Evolutionary conservation across 1,139 yeast genomes (phyloP), one percentile per base, ranked within the genome.

Genomic region (Saccharomyces hybrid): DNA sequence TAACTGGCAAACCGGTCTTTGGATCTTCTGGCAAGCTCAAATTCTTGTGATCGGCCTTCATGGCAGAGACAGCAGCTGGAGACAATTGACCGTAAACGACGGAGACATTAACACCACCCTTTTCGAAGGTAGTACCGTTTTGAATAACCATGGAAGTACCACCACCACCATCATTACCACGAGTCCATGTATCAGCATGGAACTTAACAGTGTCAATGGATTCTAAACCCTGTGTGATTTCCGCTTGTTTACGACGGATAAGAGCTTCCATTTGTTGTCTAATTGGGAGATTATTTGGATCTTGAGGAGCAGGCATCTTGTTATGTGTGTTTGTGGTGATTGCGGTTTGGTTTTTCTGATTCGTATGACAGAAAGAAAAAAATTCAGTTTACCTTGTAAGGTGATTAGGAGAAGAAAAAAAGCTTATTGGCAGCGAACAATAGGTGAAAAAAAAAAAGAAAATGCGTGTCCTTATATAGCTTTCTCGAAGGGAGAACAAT

Each of bases 51-150:
- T 93, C 90, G 25, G 84, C 93, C 66, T 81, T 84, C 99, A 93
- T 93, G 64, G 91, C 80, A 54, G 78, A 77, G 52, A 91, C 87
- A 4, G 97, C 99, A 46, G 79, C 80, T 38, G 97, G 93, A 20
- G 97, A 96, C 59, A 93, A 76, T 44, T 71, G 78, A 30, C 99
- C 98, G 68, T 87, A 84, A 52, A 93, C 96, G 49, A 90, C 84
- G 13, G 96, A 87, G 63, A 93, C 84, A 70, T 91, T 93, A 53
- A 89, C 97, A 58, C 98, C 99, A 44, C 95, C 99, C 69, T 93
- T 91, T 69, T 93, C 98, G 67, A 88, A 88, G 1, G 93, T 88
- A 50, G 85, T 77, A 56, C 99, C 98, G 61, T 88, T 83, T 67
- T 88, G 95, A 54, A 93, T 73, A 30, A 93, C 97, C 82, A 90